Evolutionary conservation across 202 grass and related monocot genomes (phyloP).

Genomic region (Zoysia matrella): DNA sequence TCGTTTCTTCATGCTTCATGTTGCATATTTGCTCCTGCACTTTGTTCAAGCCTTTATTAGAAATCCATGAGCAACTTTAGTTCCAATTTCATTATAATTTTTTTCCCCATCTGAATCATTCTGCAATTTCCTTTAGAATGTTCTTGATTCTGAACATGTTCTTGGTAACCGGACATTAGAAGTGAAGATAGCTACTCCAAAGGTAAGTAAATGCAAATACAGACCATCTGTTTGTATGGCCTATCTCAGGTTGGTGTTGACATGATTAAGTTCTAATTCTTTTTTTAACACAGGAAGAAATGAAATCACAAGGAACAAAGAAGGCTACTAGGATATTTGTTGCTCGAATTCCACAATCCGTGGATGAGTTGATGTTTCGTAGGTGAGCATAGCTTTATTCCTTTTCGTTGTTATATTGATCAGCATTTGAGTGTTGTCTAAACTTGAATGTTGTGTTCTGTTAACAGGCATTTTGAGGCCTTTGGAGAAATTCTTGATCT

Average conservation of each 20-base stretch:
- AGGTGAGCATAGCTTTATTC: constrained; percentile 49
- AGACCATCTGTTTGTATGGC: not conserved
- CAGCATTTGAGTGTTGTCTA: not conserved
- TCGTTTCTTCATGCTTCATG: not conserved
- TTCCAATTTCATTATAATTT: not conserved
- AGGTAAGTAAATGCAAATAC: constrained; percentile 50
- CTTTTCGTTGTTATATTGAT: not conserved
- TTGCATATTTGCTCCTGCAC: not conserved
- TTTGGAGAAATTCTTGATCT: constrained; percentile 94
- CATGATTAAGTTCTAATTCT: constrained; percentile 27
- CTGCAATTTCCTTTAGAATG: constrained; percentile 55
- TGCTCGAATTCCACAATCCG: constrained; percentile 84
- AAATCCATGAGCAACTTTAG: not conserved
- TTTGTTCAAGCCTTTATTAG: not conserved
- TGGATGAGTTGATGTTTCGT: constrained; percentile 83
- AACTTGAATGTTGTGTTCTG: constrained; percentile 20
- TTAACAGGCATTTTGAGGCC: constrained; percentile 89
- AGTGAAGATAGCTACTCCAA: constrained; percentile 96
- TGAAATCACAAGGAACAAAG: constrained; percentile 76
- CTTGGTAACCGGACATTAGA: constrained; percentile 85
- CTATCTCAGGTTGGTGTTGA: constrained; percentile 9
- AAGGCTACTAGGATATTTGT: constrained; percentile 95
- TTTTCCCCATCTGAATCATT: constrained; percentile 34
- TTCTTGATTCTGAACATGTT: constrained; percentile 82
- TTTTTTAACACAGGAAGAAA: constrained; percentile 71